A percentile compares a stretch with the other conserved stretches of the same genome.
Evolutionary conservation across 768 basidiomycete species (phyloP).

Genomic region (Auricularia sp.): DNA sequence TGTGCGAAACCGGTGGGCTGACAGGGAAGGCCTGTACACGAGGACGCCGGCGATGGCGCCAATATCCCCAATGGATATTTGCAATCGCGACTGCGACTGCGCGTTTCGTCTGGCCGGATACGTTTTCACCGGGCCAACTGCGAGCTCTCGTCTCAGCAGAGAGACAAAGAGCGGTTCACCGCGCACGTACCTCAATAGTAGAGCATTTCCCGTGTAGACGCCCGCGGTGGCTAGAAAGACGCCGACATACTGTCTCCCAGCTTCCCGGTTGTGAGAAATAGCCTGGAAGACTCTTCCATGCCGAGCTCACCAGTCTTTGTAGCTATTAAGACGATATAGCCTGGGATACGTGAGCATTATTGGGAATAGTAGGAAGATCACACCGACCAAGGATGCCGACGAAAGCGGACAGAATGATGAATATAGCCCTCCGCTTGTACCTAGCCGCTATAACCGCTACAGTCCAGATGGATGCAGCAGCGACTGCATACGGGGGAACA

Average conservation of each 20-base stretch:
- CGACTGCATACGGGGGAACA: conserved; percentile 45
- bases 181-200: conserved; percentile 38
- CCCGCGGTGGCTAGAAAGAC: conserved; percentile 47
- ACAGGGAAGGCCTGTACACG: conserved; percentile 43
- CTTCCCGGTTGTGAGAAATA: conserved; percentile 15
- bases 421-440: conserved; percentile 36
- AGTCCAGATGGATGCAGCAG: conserved; percentile 36
- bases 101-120: conserved; percentile 59
- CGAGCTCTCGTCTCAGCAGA: background rate
- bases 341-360: conserved; percentile 17
- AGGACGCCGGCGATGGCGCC: conserved; percentile 49
- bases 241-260: conserved; percentile 47
- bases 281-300: background rate
- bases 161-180: background rate
- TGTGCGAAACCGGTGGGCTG: conserved; percentile 37
- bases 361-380: background rate
- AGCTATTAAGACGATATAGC: conserved; percentile 47
- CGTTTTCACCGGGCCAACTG: conserved; percentile 55
- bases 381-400: conserved; percentile 43
- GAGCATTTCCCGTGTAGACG: conserved; percentile 47
- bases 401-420: conserved; percentile 41
- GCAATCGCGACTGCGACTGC: conserved; percentile 54
- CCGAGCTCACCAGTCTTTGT: conserved; percentile 32
- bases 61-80: conserved; percentile 53
- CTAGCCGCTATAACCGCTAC: conserved; percentile 28